Conservation (phyloP, 148 eudicot species). For the Suaeda aralocaspica region DNA sequence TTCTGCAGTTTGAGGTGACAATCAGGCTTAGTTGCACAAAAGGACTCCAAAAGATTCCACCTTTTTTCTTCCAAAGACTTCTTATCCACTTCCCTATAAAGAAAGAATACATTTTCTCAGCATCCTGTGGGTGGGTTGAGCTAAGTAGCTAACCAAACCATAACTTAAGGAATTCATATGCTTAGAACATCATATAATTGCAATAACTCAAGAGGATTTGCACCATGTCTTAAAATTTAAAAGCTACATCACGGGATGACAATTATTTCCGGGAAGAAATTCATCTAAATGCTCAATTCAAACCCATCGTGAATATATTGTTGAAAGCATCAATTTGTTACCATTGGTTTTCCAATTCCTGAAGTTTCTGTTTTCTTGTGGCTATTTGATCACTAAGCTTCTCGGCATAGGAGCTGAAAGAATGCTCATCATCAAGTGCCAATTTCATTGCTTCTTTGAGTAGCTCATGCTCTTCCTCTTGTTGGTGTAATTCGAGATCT, state of each 20-base stretch:
- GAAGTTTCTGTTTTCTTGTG: constrained; percentile 28
- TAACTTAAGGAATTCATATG: too few relatives aligned
- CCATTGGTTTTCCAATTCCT: constrained; percentile 38
- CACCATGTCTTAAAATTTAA: background rate
- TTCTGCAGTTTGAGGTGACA: constrained; percentile 37
- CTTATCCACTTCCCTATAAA: constrained; percentile 12
- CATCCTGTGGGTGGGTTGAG: background rate
- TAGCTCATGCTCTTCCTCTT: constrained; percentile 37
- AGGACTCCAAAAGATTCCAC: constrained; percentile 40
- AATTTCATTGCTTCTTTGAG: constrained; percentile 43
- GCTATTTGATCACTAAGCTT: constrained; percentile 37
- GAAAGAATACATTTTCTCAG: background rate
- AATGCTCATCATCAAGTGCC: constrained; percentile 37
- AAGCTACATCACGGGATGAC: background rate
- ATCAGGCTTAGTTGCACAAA: constrained; percentile 29
- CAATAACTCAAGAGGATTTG: background rate
- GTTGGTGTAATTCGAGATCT: constrained; percentile 22
- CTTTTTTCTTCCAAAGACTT: constrained; percentile 39
- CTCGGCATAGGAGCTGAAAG: constrained; percentile 27
- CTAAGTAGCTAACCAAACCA: background rate
- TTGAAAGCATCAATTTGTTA: constrained; percentile 16
- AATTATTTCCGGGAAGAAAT: background rate
- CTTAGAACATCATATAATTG: background rate
- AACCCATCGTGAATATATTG: background rate
- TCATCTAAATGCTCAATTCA: background rate